Evolutionary conservation across 768 basidiomycete genomes (phyloP), one percentile per base, ranked within the genome.

Genomic region (Mycena sanguinolenta): DNA sequence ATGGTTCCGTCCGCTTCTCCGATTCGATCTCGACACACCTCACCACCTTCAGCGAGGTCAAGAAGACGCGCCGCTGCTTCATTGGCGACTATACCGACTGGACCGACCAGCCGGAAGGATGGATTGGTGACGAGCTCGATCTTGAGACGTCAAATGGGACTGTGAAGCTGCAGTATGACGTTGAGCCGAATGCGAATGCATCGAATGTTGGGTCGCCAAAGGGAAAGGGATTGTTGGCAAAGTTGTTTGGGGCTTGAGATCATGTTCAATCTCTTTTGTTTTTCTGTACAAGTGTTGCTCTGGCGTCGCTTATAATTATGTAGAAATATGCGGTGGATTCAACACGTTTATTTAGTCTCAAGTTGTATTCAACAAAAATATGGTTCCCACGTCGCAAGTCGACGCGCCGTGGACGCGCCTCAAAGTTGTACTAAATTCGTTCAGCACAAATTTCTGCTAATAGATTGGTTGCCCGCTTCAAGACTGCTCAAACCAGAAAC

Each of bases 81-180:
- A 73, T 86, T n/a, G 85, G 85, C 16, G 83, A 84, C 46, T 79
- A 83, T 42, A 74, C 80, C 7, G 75, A 73, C 30, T 79, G 72
- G 73, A 63, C 76, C 25, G 75, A 76, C 30, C 76, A 78, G 50
- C 19, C 44, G 25, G 63, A 25, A 16, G 71, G 34, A 23, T 85
- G 84, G 84, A 58, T 69, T 27, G 83, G 84, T 9, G 85, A 86
- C 61, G 82, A 85, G 71, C 55, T 85, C 25, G 65, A 75, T 13
- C 74, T 82, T 46, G 80, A 82, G 68, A 74, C 83, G 44, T 73
- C 75, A 39, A 80, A 84, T 68, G 84, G 84, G 46, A 77, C 74
- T 25, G 77, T 86, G 42, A 80, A 75, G 55, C 74, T 85, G 36
- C 76, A 76, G 53, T 86, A 81, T 27, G 83, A 82, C 59, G 84